Evolutionary conservation across 2,329 filamentous ascomycete species (phyloP).

Genomic region (Verticillium isaacii): DNA sequence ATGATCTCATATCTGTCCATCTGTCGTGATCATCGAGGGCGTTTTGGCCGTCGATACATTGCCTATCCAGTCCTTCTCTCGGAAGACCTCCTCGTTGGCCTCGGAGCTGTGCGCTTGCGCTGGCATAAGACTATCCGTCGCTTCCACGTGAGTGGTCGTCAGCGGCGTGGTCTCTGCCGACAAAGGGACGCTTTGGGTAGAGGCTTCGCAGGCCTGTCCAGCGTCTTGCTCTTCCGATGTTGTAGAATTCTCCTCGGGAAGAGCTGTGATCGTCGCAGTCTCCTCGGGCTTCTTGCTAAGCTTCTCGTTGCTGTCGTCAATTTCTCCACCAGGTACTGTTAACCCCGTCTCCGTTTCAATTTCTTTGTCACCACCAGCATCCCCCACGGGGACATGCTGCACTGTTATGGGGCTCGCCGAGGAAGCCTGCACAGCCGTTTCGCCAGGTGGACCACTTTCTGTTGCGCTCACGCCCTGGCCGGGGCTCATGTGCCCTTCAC

Average conservation of each 20-base stretch:
- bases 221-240: neutral
- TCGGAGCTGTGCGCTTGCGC: neutral
- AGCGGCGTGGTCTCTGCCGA: neutral
- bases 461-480: neutral
- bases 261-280: neutral
- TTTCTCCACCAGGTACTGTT: constrained; percentile 13
- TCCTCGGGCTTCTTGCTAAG: constrained; percentile 1
- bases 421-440: neutral
- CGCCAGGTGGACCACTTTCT: neutral
- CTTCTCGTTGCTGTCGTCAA: constrained; percentile 4
- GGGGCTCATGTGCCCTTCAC: neutral
- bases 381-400: neutral
- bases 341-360: constrained; percentile 10
- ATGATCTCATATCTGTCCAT: constrained; percentile 1
- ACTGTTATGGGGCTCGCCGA: neutral
- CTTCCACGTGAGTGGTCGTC: neutral
- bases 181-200: neutral
- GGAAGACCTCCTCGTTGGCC: neutral
- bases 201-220: neutral
- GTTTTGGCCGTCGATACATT: neutral
- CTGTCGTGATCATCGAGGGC: constrained; percentile 7
- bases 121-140: neutral
- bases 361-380: neutral
- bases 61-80: neutral
- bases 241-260: neutral